Conservation (phyloP, 169 alveolate genomes). For the Plasmodium malariae region DNA sequence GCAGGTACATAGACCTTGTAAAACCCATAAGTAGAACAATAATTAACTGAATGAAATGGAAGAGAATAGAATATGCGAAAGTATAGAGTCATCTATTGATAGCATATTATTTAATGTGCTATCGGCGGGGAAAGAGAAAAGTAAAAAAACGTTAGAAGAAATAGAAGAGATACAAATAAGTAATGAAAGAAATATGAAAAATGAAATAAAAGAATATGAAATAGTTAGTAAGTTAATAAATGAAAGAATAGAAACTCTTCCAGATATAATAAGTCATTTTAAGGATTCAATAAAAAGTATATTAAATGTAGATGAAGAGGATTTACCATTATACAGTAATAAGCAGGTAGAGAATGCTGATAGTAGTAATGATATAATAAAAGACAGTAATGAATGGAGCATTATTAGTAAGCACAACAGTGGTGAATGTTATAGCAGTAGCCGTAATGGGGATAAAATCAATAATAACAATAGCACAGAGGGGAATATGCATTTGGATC, state of each 20-base stretch:
- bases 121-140: conserved; percentile 41
- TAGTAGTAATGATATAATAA: neutral
- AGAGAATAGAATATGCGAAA: conserved; percentile 6
- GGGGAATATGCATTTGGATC: too few species aligned
- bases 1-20: too few species aligned
- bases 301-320: neutral
- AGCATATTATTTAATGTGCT: conserved; percentile 29
- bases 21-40: too few species aligned
- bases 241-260: conserved; percentile 11
- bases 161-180: conserved; percentile 19
- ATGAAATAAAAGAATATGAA: conserved; percentile 45
- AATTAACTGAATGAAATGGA: conserved; percentile 14
- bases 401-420: neutral
- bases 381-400: neutral
- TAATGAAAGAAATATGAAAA: conserved; percentile 13
- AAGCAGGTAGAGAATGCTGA: neutral
- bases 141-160: conserved; percentile 30
- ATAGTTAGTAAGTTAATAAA: conserved; percentile 16
- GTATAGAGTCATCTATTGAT: conserved; percentile 31
- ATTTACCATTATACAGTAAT: neutral
- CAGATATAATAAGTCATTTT: neutral
- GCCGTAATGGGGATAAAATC: neutral
- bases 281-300: conserved; percentile 10
- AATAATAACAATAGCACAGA: neutral
- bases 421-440: too few species aligned